Base-by-base conservation (phyloP, 2,329 filamentous ascomycete species). In the Xylaria sp. region DNA sequence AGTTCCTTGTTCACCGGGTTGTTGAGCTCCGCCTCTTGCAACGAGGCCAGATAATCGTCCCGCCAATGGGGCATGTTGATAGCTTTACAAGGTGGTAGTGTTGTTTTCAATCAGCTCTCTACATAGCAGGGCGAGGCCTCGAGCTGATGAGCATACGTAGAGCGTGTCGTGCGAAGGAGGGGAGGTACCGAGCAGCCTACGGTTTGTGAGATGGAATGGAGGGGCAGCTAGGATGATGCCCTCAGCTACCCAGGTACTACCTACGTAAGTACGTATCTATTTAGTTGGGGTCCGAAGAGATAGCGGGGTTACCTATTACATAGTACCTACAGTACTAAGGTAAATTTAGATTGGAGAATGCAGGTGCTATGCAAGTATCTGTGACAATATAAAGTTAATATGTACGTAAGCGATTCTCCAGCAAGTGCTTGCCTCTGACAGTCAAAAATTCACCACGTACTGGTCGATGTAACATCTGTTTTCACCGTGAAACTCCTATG, bases 1-100 rank as follows among this genome's bases (percentile, higher is more conserved):
- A 96, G 86, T 59, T 89, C 86, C 74, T 83, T 82, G 71, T 88
- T 87, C 67, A 88, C 82, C 5, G 85, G 83, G 71, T 82, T 85
- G 65, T 93, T 91, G 69, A 88, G 86, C 75, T 89, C 86, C 74
- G 93, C 92, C 74, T 91, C 89, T 72, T 89, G 86, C 71, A 98
- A 84, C 71, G 91, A 90, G 68, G 87, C 84, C 69, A 92, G 84
- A 79, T 97, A 97, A 75, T 96, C 92, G 72, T 92, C 89, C 75
- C 90, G 87, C 92, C 94, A 96, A 82, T 87, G 87, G 70, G 88
- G 85, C 65, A 71, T 76, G n/a, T 39, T 65, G 25, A 20, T 49
- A 17, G 36, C 53, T 33, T 60, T 47, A 31, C 38, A 39, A 49
- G 45, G 5, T 25, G 25, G 4, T 39, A 3, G 13, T n/a, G n/a